A percentile compares a stretch with the other conserved stretches of the same genome.
Evolutionary conservation across 805 yeast species (phyloP).

Genomic region (Monosporozyma yasuniensis): DNA sequence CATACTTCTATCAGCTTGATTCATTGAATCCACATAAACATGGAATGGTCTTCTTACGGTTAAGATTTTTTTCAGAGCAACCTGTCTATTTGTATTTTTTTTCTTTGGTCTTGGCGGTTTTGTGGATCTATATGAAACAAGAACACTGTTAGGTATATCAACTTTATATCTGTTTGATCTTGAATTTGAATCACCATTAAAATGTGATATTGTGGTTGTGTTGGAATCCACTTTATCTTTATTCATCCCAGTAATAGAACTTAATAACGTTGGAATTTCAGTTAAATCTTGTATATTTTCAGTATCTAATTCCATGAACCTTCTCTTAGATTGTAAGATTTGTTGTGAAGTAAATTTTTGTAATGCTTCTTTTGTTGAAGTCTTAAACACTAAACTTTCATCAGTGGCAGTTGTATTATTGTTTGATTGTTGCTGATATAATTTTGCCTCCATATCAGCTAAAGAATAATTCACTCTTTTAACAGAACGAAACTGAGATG

Average conservation of each 20-base stretch:
- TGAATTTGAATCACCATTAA: constrained; percentile 7
- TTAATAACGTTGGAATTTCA: constrained; percentile 25
- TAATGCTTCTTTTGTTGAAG: constrained; percentile 9
- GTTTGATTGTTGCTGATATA: constrained; percentile 13
- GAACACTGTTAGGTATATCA: constrained; percentile 25
- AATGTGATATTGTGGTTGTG: constrained; percentile 7
- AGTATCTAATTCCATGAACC: constrained; percentile 28
- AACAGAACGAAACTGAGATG: constrained; percentile 20
- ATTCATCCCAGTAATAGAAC: constrained; percentile 25
- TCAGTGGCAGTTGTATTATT: constrained; percentile 4
- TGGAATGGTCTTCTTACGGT: constrained; percentile 24
- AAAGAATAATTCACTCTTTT: constrained; percentile 30
- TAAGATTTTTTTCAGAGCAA: constrained; percentile 25
- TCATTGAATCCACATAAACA: constrained; percentile 27
- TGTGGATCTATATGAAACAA: constrained; percentile 27
- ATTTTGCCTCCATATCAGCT: constrained; percentile 27
- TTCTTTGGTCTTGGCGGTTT: constrained; percentile 26
- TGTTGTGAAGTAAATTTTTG: constrained; percentile 25
- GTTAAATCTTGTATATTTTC: constrained; percentile 23
- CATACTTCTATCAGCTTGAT: constrained; percentile 24
- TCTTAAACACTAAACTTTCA: constrained; percentile 4
- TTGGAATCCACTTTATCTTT: constrained; percentile 25
- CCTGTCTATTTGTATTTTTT: constrained; percentile 26
- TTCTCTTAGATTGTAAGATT: constrained; percentile 24
- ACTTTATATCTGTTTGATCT: constrained; percentile 20